A percentile compares a stretch with the other conserved stretches of the same genome.
These are phyloP conservation scores for Nakaseomyces kungkrabaensis DNA, from an alignment of 1,139 yeast genomes.

Conservation along the genomic window DNA sequence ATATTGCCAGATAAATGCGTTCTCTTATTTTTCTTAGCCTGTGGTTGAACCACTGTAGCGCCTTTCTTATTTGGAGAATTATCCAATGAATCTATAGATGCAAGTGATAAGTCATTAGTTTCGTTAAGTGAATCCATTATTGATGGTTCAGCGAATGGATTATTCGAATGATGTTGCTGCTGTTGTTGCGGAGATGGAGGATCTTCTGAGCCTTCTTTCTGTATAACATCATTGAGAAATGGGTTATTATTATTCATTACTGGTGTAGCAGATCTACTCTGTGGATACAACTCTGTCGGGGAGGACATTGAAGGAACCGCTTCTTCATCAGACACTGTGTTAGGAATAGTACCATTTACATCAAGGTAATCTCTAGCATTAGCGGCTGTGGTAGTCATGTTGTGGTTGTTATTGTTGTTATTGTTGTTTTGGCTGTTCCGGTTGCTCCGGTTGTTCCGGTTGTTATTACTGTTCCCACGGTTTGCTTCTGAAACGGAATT, in stretches of 20 bases:
- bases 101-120: conserved; percentile 4
- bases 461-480: conserved; percentile 1
- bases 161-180: not conserved
- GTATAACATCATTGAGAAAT: not conserved
- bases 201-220: not conserved
- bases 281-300: not conserved
- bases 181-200: not conserved
- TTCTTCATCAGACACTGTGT: not conserved
- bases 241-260: not conserved
- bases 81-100: not conserved
- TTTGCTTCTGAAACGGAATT: conserved; percentile 6
- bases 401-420: not conserved
- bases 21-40: not conserved
- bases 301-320: not conserved
- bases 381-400: not conserved
- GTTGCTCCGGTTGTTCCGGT: conserved; percentile 1
- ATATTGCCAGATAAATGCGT: not conserved
- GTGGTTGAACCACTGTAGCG: not conserved
- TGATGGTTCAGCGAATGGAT: not conserved
- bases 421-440: not conserved
- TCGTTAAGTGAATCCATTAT: conserved; percentile 4
- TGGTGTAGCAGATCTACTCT: not conserved
- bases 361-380: not conserved
- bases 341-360: not conserved
- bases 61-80: not conserved